phyloP scores from a whole-genome alignment of 371 early-diverging fungal species.

The Paraphysoderma sedebokerense region DNA sequence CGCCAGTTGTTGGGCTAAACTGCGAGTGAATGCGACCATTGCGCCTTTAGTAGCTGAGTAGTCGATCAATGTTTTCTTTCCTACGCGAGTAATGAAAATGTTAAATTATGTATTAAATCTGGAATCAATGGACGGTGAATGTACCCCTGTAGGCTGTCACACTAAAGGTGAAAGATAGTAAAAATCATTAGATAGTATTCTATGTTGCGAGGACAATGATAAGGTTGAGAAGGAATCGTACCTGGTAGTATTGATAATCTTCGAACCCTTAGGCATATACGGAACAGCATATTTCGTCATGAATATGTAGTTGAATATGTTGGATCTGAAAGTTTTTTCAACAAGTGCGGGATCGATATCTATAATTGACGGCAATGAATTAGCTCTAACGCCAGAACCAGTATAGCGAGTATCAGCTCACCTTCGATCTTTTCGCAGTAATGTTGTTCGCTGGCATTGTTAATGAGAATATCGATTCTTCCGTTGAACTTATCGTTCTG shows the following conservation, averaged over 20 bases:
- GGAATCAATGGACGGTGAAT: too few species aligned
- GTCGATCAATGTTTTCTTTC: conserved; percentile 1
- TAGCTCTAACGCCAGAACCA: too few species aligned
- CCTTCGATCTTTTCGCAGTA: neutral
- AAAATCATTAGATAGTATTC: too few species aligned
- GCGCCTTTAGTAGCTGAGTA: conserved; percentile 17
- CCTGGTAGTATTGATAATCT: neutral
- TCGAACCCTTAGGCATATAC: neutral
- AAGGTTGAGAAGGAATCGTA: neutral
- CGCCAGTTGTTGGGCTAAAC: conserved; percentile 37
- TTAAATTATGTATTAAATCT: too few species aligned
- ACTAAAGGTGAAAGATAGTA: too few species aligned
- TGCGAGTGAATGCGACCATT: conserved; percentile 38
- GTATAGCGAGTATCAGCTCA: too few species aligned
- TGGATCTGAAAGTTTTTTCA: conserved; percentile 5
- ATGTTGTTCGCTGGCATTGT: neutral
- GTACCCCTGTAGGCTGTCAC: too few species aligned
- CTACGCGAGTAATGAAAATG: conserved; percentile 3
- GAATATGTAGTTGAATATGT: conserved; percentile 2
- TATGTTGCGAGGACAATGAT: neutral
- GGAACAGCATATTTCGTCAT: conserved; percentile 3
- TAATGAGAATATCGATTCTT: too few species aligned
- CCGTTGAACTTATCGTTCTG: neutral
- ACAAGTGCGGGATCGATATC: neutral
- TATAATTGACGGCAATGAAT: neutral